Evolutionary conservation across 345 rosid genomes (phyloP).

Genomic region (Eucalyptus erythrocorys): DNA sequence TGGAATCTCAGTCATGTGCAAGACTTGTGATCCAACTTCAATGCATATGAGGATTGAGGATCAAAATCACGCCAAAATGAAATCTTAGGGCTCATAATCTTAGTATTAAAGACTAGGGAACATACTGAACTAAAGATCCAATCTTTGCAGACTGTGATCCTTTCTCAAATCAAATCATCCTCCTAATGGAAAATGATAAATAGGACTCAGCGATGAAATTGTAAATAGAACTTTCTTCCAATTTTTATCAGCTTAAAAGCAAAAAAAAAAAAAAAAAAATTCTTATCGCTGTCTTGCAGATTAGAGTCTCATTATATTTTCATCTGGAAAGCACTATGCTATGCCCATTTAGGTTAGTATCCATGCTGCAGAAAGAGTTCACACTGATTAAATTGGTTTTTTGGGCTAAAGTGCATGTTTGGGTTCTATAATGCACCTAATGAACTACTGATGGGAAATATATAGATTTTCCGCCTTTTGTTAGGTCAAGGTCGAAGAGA

Average conservation of each 20-base stretch:
- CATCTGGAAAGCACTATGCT: background rate
- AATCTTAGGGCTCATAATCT: background rate
- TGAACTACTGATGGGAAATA: background rate
- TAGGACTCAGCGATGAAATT: background rate
- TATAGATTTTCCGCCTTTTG: background rate
- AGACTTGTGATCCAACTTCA: background rate
- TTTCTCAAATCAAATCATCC: background rate
- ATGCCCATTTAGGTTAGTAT: background rate
- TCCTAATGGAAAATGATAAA: background rate
- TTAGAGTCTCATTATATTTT: background rate
- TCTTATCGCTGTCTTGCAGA: background rate
- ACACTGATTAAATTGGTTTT: background rate
- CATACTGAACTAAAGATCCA: background rate
- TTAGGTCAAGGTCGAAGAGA: conserved; percentile 62
- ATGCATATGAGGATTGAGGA: background rate
- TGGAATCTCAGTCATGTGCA: background rate
- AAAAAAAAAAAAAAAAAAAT: too few species aligned
- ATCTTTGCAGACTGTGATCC: background rate
- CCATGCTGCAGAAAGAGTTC: background rate
- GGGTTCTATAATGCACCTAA: background rate
- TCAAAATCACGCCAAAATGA: background rate
- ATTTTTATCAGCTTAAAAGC: background rate
- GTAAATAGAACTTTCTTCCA: background rate
- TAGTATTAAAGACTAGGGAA: background rate
- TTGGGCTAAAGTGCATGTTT: background rate